phyloP scores from a whole-genome alignment of 208 protist genomes.

The Acanthamoeba sp. region DNA sequence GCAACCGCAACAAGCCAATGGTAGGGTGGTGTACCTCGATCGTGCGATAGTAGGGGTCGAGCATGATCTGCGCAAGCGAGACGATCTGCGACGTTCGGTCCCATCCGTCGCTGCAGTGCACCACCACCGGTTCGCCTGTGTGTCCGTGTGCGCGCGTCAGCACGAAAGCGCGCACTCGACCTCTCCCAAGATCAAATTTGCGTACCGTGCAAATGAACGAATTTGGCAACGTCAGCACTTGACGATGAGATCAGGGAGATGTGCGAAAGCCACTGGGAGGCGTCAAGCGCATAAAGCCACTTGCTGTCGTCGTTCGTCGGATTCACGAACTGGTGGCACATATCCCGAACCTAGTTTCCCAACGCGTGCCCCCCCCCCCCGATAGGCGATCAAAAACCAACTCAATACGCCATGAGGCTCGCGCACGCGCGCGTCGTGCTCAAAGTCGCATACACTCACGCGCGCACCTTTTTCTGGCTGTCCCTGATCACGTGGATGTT shows the following conservation, averaged over 20 bases:
- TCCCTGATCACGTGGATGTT: slow-evolving; percentile 91
- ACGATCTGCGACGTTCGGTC: slow-evolving; percentile 93
- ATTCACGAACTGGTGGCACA: slow-evolving; percentile 51
- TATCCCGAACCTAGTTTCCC: not conserved
- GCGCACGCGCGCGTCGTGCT: too few species aligned
- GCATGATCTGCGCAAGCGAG: slow-evolving; percentile 75
- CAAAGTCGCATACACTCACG: too few species aligned
- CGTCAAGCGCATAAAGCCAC: slow-evolving; percentile 54
- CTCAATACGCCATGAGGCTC: not conserved
- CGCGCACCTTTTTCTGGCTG: slow-evolving; percentile 50
- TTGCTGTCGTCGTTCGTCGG: slow-evolving; percentile 46
- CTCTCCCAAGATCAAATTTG: too few species aligned
- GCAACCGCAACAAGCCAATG: too few species aligned
- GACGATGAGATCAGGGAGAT: slow-evolving; percentile 39
- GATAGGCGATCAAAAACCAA: too few species aligned
- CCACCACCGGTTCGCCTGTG: slow-evolving; percentile 48
- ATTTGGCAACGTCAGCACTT: not conserved
- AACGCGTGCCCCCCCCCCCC: too few species aligned
- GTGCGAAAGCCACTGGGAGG: slow-evolving; percentile 59
- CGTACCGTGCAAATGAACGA: slow-evolving; percentile 48
- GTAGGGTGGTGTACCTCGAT: too few species aligned
- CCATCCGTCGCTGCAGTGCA: slow-evolving; percentile 95
- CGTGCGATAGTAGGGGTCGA: slow-evolving; percentile 76
- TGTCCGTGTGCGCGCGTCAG: not conserved
- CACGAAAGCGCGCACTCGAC: not conserved